Base-by-base conservation (phyloP, 768 basidiomycete species). In the Lactarius hengduanensis region DNA sequence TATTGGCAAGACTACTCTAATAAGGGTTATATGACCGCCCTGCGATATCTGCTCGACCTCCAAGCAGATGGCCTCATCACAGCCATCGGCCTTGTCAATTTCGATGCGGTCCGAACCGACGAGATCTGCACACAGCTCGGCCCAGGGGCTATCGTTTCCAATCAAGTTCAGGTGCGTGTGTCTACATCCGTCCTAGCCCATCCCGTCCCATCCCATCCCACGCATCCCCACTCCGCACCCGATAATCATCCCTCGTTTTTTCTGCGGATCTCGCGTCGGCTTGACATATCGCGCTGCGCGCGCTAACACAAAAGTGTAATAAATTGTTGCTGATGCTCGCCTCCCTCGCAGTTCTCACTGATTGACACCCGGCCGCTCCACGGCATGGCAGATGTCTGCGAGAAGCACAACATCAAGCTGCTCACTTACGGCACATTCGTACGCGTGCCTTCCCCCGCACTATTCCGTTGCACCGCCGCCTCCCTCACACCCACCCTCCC, bases 351-450 rank as follows among this genome's bases (percentile, higher is more conserved):
- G 92, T 92, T 92, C 72, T 94, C 92, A 7, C 75, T 94, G 58
- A 87, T 94, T 69, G 92, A 94, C 73, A 86, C 85, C 5, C 83
- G 92, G 6, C 89, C 90, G 15, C 78, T 91, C 53, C 84, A 90
- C 71, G 89, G 85, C 34, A 88, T 94, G 90, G 82, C 83, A 2
- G 86, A 87, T 61, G 88, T 92, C 15, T 94, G 92, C 72, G 78
- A 84, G 74, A 84, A 84, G 70, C 89, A 94, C 72, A 79, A 80
- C 41, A 75, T 94, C 66, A 92, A 91, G 72, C 78, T 94, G 20
- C 76, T 94, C 38, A 90, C 92, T 45, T 94, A 94, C 69, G 92
- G 92, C 20, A 91, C 92, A 0, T 75, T 94, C 70, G 92, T 92
- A 64, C 70, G 86, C 75, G 22, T 6, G 22, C 34, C 36, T 32